Conservation (phyloP, 2,329 filamentous ascomycete species). For the Blumeria graminis region DNA sequence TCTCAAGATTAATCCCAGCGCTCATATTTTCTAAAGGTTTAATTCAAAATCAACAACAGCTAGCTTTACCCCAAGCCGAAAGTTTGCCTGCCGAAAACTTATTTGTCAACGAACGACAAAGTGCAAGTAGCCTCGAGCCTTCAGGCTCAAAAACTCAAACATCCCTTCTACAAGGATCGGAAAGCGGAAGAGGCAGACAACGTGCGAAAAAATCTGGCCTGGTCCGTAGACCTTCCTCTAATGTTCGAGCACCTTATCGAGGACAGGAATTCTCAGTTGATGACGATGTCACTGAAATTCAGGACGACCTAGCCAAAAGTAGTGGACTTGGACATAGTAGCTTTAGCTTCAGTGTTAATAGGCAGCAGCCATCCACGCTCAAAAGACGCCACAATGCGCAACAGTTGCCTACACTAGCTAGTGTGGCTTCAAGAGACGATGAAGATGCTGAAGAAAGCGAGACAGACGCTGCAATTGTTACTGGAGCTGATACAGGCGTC, state of each 20-base stretch:
- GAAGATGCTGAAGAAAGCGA: slow-evolving; percentile 7
- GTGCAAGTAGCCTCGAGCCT: slow-evolving; percentile 12
- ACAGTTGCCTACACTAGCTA: slow-evolving; percentile 21
- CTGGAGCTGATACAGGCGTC: neutral
- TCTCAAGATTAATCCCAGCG: neutral
- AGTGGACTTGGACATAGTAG: slow-evolving; percentile 15
- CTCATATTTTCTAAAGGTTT: slow-evolving; percentile 6
- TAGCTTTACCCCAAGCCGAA: slow-evolving; percentile 4
- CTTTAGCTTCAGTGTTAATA: slow-evolving; percentile 17
- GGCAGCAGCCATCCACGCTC: slow-evolving; percentile 25
- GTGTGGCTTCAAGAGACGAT: slow-evolving; percentile 26
- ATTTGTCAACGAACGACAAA: slow-evolving; percentile 9
- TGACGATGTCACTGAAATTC: slow-evolving; percentile 62
- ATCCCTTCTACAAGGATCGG: slow-evolving; percentile 14
- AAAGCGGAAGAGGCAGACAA: slow-evolving; percentile 15
- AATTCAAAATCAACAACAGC: slow-evolving; percentile 5
- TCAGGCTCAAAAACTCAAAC: slow-evolving; percentile 11
- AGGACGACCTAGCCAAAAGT: slow-evolving; percentile 31
- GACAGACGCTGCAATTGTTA: slow-evolving; percentile 5
- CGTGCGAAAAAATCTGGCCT: slow-evolving; percentile 38
- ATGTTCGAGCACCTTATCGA: slow-evolving; percentile 43
- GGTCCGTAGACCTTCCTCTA: slow-evolving; percentile 51
- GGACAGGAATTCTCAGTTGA: slow-evolving; percentile 80
- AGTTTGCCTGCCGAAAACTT: slow-evolving; percentile 12
- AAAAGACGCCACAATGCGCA: slow-evolving; percentile 23